Percentiles rank a stretch among this genome's conserved stretches.
These are phyloP conservation scores for Epichloe sibirici DNA, from an alignment of 2,329 filamentous ascomycete genomes.

Conservation along the genomic window DNA sequence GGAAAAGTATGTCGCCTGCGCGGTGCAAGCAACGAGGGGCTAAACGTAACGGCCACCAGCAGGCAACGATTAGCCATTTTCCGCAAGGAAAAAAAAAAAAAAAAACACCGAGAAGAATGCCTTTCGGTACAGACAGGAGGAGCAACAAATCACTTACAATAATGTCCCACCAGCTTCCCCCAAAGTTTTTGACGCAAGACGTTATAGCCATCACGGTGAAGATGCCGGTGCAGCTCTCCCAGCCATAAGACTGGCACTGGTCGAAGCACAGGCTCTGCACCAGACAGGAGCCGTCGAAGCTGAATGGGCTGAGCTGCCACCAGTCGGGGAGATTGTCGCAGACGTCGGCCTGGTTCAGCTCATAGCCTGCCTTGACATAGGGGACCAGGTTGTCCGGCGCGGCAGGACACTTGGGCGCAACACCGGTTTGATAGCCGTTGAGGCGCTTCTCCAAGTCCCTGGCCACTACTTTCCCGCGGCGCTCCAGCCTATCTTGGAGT, in stretches of 20 bases:
- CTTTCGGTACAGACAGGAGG: background rate
- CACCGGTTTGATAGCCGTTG: background rate
- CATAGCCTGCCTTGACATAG: background rate
- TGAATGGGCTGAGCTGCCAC: background rate
- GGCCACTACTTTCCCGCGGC: background rate
- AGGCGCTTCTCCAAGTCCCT: background rate
- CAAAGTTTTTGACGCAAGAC: background rate
- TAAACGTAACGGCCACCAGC: background rate
- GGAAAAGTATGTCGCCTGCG: background rate
- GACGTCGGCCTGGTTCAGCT: background rate
- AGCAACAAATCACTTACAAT: background rate
- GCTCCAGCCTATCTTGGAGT: background rate
- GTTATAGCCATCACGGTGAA: background rate
- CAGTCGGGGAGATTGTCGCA: background rate
- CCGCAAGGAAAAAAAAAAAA: background rate
- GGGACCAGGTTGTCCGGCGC: background rate
- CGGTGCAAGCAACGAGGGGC: background rate
- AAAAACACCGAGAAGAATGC: background rate
- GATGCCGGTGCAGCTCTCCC: background rate
- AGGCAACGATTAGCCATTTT: no score
- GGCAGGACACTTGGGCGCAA: background rate
- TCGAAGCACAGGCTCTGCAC: background rate
- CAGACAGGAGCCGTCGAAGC: background rate
- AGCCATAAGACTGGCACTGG: background rate
- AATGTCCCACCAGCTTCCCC: background rate